A percentile compares a stretch with the other conserved stretches of the same genome.
Conservation (phyloP, 2,329 filamentous ascomycete genomes). For the Elsinoe perseae region DNA sequence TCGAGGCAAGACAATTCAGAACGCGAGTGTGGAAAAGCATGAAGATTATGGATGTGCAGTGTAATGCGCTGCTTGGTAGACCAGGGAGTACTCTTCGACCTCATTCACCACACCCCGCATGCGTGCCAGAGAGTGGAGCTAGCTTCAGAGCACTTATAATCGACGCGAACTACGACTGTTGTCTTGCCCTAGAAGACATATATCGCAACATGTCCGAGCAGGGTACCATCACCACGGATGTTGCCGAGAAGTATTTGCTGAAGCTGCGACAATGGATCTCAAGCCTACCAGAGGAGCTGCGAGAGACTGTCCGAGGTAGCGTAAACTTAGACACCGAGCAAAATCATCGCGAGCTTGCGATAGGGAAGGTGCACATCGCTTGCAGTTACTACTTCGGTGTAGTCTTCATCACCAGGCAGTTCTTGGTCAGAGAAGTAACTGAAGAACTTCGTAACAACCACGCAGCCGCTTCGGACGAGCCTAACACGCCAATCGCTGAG, state of each 20-base stretch:
- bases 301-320: background rate
- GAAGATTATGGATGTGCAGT: constrained; percentile 41
- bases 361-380: constrained; percentile 42
- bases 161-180: background rate
- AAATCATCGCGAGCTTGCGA: background rate
- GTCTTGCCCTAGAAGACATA: background rate
- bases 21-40: constrained; percentile 39
- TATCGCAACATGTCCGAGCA: background rate
- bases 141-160: background rate
- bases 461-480: background rate
- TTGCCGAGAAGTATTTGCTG: background rate
- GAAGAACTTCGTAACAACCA: background rate
- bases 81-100: constrained; percentile 29
- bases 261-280: background rate
- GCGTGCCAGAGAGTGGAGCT: background rate
- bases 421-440: constrained; percentile 45
- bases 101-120: background rate
- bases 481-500: constrained; percentile 16
- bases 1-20: constrained; percentile 25
- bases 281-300: background rate
- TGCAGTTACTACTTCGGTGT: constrained; percentile 54
- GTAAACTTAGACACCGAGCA: background rate
- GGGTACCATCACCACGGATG: background rate
- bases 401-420: constrained; percentile 49
- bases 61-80: constrained; percentile 44